phyloP scores from a whole-genome alignment of 75 land plant genomes.

The Pinus tabuliformis region DNA sequence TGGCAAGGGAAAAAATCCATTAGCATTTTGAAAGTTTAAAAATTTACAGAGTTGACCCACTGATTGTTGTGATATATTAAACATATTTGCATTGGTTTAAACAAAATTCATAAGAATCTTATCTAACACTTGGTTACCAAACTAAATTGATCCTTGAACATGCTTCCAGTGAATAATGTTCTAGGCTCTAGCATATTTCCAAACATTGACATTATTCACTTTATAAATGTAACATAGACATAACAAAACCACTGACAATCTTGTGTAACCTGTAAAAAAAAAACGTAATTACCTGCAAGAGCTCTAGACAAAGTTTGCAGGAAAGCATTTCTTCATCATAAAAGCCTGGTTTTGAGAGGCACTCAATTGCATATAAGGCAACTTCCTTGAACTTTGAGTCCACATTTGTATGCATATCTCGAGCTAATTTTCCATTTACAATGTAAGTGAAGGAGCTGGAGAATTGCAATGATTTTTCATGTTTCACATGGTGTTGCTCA shows the following conservation, averaged over 20 bases:
- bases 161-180: background rate
- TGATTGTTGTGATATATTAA: background rate
- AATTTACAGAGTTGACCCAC: background rate
- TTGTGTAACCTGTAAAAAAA: background rate
- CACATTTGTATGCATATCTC: conserved; percentile 15
- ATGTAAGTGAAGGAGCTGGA: conserved; percentile 20
- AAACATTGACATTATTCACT: background rate
- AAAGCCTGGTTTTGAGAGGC: conserved; percentile 55
- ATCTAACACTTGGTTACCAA: background rate
- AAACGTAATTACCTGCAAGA: conserved; percentile 53
- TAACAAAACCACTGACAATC: background rate
- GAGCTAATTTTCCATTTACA: conserved; percentile 26
- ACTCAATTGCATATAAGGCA: conserved; percentile 60
- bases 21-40: background rate
- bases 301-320: conserved; percentile 59
- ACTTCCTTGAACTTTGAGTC: conserved; percentile 36
- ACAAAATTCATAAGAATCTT: background rate
- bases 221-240: background rate
- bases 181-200: background rate
- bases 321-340: conserved; percentile 57
- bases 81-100: background rate
- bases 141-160: background rate
- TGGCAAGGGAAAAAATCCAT: background rate
- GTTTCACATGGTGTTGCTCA: conserved; percentile 23
- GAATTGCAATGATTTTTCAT: conserved; percentile 12